Base-by-base conservation (phyloP, 495 filamentous ascomycete genomes). In the Aspergillus ellipticus region DNA sequence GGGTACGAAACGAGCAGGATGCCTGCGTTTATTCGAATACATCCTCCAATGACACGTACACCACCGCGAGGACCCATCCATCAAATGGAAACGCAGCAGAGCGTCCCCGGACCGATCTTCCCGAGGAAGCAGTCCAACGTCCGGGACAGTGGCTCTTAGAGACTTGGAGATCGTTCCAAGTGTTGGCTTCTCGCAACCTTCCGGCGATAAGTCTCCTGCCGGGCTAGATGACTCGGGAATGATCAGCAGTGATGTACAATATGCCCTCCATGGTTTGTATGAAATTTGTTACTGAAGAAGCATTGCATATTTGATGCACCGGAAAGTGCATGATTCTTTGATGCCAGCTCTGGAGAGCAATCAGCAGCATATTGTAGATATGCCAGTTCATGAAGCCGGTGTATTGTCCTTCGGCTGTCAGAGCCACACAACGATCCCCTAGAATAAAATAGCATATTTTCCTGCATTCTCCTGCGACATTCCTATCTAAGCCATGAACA, bases 21-120 rank as follows among this genome's bases (percentile, higher is more conserved):
- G 24, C 28, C 11, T 17, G 26, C 22, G 41, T 66, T 0, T 53
- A 64, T 8, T 41, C 45, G 16, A 62, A 53, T 31, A 48, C 53
- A 9, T 46, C 28, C 6, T 69, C 64, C 6, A 50, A 56, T 11
- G 69, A 74, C 0, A 71, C 69, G 1, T 72, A 68, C 59, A 31
- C 61, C 13, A 74, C 71, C 26, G 71, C 71, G 3, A 56, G 46
- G 9, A 67, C 59, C 41, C 52, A 55, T 8, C 8, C 42, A 13
- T 56, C 53, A 20, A 29, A 60, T 29, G 65, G 63, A 2, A 55
- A 22, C 26, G 17, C 50, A 6, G 20, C 45, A 49, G 52, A 51
- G 28, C 29, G 43, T 35, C 22, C 42, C 16, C 51, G 16, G 10
- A 8, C 3, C 13, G 16, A 13, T 35, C 19, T 11, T 20, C 7